Conservation (phyloP, 768 basidiomycete species). For the Agrocybe praecox region DNA sequence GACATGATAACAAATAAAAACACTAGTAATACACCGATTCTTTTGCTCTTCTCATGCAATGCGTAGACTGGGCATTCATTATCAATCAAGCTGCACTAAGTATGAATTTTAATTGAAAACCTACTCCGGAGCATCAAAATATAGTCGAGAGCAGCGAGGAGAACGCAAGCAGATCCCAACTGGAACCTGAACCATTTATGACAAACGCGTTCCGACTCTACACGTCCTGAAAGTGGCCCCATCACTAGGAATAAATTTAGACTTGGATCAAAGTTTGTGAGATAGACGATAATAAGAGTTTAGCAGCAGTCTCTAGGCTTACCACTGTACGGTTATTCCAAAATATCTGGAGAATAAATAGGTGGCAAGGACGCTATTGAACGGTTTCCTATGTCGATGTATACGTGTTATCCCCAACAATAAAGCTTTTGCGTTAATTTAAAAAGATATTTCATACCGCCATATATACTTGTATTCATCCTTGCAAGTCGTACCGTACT, state of each 20-base stretch:
- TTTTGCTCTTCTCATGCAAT: too few relatives aligned
- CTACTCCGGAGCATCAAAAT: not conserved
- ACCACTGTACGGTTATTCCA: not conserved
- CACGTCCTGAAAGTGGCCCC: not conserved
- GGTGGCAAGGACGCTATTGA: not conserved
- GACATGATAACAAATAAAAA: too few relatives aligned
- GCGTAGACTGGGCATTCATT: too few relatives aligned
- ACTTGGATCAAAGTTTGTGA: not conserved
- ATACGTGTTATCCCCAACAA: not conserved
- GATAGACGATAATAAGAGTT: not conserved
- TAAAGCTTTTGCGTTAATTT: not conserved
- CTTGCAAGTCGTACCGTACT: not conserved
- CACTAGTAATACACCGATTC: too few relatives aligned
- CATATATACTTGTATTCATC: not conserved
- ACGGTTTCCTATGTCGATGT: not conserved
- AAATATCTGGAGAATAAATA: not conserved
- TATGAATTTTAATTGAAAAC: slow-evolving; percentile 8
- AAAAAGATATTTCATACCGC: not conserved
- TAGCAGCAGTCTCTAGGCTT: not conserved
- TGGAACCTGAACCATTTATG: not conserved
- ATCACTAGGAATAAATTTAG: not conserved
- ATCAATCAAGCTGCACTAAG: not conserved
- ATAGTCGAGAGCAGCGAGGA: not conserved
- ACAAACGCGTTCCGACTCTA: not conserved
- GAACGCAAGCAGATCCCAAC: not conserved